Percentiles rank a stretch among this genome's conserved stretches.
These are phyloP conservation scores for Furcasterigmium furcatum DNA, from an alignment of 2,329 filamentous ascomycete species.

Conservation along the genomic window DNA sequence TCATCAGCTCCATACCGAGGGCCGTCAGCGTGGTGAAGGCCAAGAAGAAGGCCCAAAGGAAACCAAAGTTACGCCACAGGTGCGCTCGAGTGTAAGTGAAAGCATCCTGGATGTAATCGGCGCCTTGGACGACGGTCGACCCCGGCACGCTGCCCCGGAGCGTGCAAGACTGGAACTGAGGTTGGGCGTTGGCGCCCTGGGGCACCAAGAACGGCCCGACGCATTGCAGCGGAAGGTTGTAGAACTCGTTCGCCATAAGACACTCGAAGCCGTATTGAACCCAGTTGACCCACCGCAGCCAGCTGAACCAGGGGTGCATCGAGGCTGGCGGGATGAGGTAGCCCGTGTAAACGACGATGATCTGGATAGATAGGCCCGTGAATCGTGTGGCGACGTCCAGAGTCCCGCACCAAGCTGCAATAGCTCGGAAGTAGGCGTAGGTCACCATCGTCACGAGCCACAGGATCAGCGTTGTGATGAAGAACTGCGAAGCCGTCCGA, in stretches of 20 bases:
- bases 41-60: slow-evolving; percentile 46
- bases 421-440: slow-evolving; percentile 48
- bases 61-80: slow-evolving; percentile 57
- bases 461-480: slow-evolving; percentile 54
- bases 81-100: slow-evolving; percentile 54
- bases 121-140: slow-evolving; percentile 46
- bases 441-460: slow-evolving; percentile 52
- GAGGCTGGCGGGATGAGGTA: slow-evolving; percentile 51
- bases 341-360: slow-evolving; percentile 22
- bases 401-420: slow-evolving; percentile 44
- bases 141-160: slow-evolving; percentile 54
- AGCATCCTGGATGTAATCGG: slow-evolving; percentile 48
- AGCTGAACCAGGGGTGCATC: slow-evolving; percentile 42
- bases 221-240: slow-evolving; percentile 51
- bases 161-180: slow-evolving; percentile 57
- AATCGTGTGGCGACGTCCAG: slow-evolving; percentile 38
- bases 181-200: slow-evolving; percentile 35
- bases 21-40: slow-evolving; percentile 42
- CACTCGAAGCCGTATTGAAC: slow-evolving; percentile 61
- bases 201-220: slow-evolving; percentile 53
- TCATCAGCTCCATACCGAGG: slow-evolving; percentile 34
- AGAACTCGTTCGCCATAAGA: slow-evolving; percentile 63
- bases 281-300: slow-evolving; percentile 55
- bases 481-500: slow-evolving; percentile 57
- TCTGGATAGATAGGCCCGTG: slow-evolving; percentile 21